Conservation (phyloP, 1,139 yeast species). For the Suhomyces chickasaworum region DNA sequence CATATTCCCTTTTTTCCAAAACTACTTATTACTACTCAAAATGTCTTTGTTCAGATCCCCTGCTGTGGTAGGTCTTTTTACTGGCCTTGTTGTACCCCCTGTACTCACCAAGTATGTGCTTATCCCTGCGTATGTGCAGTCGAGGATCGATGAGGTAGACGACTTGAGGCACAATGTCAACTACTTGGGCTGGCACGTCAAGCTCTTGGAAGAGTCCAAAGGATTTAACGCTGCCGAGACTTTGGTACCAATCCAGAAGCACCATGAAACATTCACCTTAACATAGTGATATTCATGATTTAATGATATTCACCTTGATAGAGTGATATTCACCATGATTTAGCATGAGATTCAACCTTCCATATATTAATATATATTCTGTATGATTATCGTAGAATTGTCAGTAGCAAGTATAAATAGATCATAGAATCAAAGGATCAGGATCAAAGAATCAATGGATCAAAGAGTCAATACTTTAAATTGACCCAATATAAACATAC, state of each 20-base stretch:
- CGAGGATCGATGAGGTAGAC: conserved; percentile 33
- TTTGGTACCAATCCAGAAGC: conserved; percentile 27
- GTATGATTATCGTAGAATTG: background rate
- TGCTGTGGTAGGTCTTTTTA: conserved; percentile 25
- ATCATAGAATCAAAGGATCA: too few species aligned
- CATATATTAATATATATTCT: background rate
- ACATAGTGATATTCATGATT: background rate
- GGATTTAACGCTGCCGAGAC: conserved; percentile 34
- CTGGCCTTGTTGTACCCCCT: conserved; percentile 37
- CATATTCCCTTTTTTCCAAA: too few species aligned
- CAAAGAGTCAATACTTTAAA: too few species aligned
- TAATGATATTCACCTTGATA: too few species aligned
- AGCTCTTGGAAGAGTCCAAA: conserved; percentile 34
- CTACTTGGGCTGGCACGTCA: conserved; percentile 42
- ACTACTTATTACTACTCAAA: too few species aligned
- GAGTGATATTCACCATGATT: too few species aligned
- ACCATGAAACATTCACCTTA: background rate
- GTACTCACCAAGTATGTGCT: conserved; percentile 30
- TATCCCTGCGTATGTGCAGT: conserved; percentile 25
- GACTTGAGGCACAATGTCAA: conserved; percentile 37
- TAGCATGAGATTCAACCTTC: too few species aligned
- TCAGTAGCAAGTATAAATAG: too few species aligned
- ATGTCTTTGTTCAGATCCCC: conserved; percentile 2
- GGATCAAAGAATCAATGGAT: too few species aligned
- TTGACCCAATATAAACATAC: too few species aligned